Base-by-base conservation (phyloP, 2,329 filamentous ascomycete species). In the Fusarium musae region DNA sequence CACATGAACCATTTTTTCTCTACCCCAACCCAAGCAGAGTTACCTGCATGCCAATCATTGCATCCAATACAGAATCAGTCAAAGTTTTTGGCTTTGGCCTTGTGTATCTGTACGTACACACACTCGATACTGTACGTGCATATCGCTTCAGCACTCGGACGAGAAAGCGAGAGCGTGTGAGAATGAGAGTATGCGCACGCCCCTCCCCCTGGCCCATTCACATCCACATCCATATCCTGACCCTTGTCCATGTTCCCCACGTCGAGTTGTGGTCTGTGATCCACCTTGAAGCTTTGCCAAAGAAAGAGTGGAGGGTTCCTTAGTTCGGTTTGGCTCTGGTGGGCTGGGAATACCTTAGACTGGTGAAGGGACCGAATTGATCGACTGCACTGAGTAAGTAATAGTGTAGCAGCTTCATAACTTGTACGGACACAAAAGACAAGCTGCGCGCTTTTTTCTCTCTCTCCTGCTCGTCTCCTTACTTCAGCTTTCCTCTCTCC, bases 401-500 rank as follows among this genome's bases (percentile, higher is more conserved):
- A 62, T 66, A 70, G 64, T 54, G 60, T 64, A 64, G 62, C 64
- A 76, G 66, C 69, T 74, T 77, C 75, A 77, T 77, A 77, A 75
- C 70, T 77, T 62, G 64, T 61, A 74, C 66, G 57, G 65, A 64
- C 75, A 77, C 72, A 73, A 76, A 77, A 76, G 73, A 75, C 44
- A 53, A 76, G 73, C 69, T 77, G 76, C 76, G 76, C 76, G 74
- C 74, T 78, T 78, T 77, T 54, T 77, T 59, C 17, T 7, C 6
- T 12, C n/a, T 44, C 42, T 26, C 15, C 64, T 56, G 28, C 32
- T 74, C 61, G n/a, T 59, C 54, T 57, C 64, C 32, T 44, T 65
- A 52, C 63, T 57, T 34, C 52, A 60, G 56, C 43, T 53, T 42
- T 40, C 26, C 21, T 52, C 34, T 65, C 42, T 36, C 70, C 53